Evolutionary conservation across 257 asterid genomes (phyloP), one percentile per base, ranked within the genome.

Genomic region (Solanum lycopersicoides): DNA sequence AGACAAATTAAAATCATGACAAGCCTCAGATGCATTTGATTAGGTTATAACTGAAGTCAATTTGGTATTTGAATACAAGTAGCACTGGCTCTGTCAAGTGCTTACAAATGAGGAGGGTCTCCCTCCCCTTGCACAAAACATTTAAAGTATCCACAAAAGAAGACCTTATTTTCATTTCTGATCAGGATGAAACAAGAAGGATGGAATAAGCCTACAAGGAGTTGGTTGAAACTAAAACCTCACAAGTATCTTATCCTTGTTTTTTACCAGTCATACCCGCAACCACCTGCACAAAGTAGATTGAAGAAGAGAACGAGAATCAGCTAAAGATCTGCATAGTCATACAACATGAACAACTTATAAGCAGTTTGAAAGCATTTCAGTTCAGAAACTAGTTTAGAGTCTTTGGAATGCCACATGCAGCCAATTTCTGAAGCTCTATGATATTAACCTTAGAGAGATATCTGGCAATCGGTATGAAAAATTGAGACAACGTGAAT

Each of bases 261-360:
- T 93, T 94, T 89, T 93, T 95, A 87, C 98, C 98, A 37, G 97
- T 92, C 94, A 94, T 89, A 28, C 96, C 96, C 47, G 96, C 93
- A 73, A 95, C 95, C 35, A 95, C 97, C 98, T 94, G 94, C 90
- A 35, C 30, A 91, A 87, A 88, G 86, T 90, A 56, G 45, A 45
- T 28, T 50, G 85, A 80, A 47, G 68, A 80, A 47, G 69, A 80
- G 69, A 30, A 80, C 3, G 30, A 50, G 30, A 50, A 47, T 59
- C 85, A 80, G 6, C 85, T 16, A 68, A 80, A 30, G 44, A 50
- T 50, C 68, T 47, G 14, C 44, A 18, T 11, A 18, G 12, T 0
- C 44, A 0, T 47, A 47, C 2, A 16, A 80, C 30, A 80, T 10
- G 37, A 80, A 6, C 35, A 80, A 47, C 30, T 47, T 47, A 47